These are phyloP conservation scores for Metarhizium robertsii DNA, from an alignment of 2,329 filamentous ascomycete genomes.

Conservation along the genomic window DNA sequence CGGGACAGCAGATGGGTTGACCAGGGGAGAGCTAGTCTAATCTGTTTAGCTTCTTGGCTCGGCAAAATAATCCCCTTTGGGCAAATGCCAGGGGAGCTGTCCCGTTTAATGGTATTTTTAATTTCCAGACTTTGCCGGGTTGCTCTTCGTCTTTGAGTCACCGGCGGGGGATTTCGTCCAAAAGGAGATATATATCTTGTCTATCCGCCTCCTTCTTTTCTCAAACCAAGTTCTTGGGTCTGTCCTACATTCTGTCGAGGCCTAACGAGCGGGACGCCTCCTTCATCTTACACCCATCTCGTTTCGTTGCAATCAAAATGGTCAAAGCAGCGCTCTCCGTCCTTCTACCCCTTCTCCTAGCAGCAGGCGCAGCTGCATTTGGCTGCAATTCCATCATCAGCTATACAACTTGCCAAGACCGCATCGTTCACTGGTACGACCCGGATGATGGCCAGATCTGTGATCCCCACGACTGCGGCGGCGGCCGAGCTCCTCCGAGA, in stretches of 20 bases:
- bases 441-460: slow-evolving; percentile 43
- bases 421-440: slow-evolving; percentile 30
- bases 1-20: too few relatives aligned
- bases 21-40: too few relatives aligned
- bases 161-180: too few relatives aligned
- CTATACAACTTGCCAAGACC: not conserved
- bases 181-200: too few relatives aligned
- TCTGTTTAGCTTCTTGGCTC: too few relatives aligned
- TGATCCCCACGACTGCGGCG: slow-evolving; percentile 42
- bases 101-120: too few relatives aligned
- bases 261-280: not conserved
- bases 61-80: too few relatives aligned
- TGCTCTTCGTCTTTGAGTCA: too few relatives aligned
- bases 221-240: not conserved
- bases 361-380: not conserved
- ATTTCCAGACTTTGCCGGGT: too few relatives aligned
- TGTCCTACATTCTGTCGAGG: too few relatives aligned
- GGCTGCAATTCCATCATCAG: not conserved
- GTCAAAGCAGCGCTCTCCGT: not conserved
- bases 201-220: not conserved
- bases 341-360: not conserved
- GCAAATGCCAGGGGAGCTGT: too few relatives aligned
- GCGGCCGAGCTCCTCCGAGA: slow-evolving; percentile 52
- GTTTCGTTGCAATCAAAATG: not conserved
- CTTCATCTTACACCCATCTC: not conserved